Conservation (phyloP, 805 yeast genomes). For the Candida mattraensis region DNA sequence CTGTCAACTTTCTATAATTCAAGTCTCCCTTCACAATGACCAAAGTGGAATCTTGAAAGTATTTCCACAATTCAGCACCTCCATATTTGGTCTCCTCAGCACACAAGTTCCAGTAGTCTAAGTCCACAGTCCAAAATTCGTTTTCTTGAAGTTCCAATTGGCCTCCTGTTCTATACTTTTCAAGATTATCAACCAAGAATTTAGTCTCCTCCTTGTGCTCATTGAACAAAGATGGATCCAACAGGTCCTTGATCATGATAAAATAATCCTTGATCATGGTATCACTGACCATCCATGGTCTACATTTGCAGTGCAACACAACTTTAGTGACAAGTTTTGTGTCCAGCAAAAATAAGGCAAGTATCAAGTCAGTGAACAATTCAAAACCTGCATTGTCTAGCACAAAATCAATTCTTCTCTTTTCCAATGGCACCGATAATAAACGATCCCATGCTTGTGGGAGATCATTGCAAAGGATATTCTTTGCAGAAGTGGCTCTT, state of each 20-base stretch:
- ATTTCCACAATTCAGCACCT: conserved; percentile 61
- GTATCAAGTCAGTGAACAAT: conserved; percentile 77
- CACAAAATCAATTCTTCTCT: conserved; percentile 71
- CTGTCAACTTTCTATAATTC: conserved; percentile 91
- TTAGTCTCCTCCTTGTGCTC: conserved; percentile 48
- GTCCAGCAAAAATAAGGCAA: conserved; percentile 68
- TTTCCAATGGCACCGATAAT: conserved; percentile 24
- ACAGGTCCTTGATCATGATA: conserved; percentile 55
- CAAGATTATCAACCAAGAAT: conserved; percentile 46
- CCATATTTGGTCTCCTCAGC: conserved; percentile 51
- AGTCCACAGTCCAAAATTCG: conserved; percentile 83
- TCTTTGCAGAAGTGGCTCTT: conserved; percentile 75
- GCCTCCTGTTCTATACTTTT: conserved; percentile 45
- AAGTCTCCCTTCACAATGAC: conserved; percentile 92
- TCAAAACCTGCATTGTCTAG: conserved; percentile 96
- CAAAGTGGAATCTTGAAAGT: conserved; percentile 62
- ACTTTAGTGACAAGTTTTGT: conserved; percentile 61
- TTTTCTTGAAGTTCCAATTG: conserved; percentile 53
- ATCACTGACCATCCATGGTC: conserved; percentile 98
- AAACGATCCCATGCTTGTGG: conserved; percentile 60
- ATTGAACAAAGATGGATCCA: conserved; percentile 50
- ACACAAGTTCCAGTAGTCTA: conserved; percentile 71
- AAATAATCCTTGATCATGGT: conserved; percentile 82
- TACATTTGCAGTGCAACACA: conserved; percentile 80
- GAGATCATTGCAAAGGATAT: conserved; percentile 77